Percentiles rank a stretch among this genome's conserved stretches.
Conservation (phyloP, 768 basidiomycete species). For the Cantharellus anzutake region DNA sequence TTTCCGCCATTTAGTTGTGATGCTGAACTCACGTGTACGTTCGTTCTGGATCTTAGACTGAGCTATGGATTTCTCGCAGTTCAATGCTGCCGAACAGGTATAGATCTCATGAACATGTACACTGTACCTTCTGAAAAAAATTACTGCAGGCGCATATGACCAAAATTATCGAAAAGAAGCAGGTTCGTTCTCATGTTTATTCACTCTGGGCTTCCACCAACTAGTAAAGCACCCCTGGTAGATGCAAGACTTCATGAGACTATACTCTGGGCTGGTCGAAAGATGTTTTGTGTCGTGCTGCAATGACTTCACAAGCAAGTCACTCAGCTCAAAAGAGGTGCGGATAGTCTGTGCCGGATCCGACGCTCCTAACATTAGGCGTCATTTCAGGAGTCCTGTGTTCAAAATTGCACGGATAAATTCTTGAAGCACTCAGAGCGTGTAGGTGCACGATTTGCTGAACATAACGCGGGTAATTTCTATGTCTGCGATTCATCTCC, state of each 20-base stretch:
- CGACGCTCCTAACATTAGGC: not conserved
- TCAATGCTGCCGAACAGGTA: constrained; percentile 54
- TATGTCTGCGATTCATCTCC: not conserved
- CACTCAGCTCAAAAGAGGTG: constrained; percentile 85
- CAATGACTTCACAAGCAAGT: constrained; percentile 93
- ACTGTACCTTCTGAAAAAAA: not conserved
- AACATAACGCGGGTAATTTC: constrained; percentile 70
- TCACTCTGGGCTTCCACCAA: not conserved
- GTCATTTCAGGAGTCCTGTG: constrained; percentile 53
- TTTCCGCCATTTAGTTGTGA: too few species aligned
- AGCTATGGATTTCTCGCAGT: constrained; percentile 83
- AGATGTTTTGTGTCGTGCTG: constrained; percentile 90
- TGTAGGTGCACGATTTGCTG: constrained; percentile 80
- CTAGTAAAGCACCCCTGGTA: constrained; percentile 16
- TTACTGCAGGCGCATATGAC: constrained; percentile 74
- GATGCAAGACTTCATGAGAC: constrained; percentile 97
- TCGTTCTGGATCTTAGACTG: too few species aligned
- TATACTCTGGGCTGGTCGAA: constrained; percentile 90
- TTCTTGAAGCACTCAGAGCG: constrained; percentile 93
- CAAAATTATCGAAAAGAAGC: constrained; percentile 88
- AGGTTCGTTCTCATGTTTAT: constrained; percentile 29
- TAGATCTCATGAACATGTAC: not conserved
- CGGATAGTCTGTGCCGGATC: constrained; percentile 2
- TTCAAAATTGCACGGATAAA: constrained; percentile 90
- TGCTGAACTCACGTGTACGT: too few species aligned